These are phyloP conservation scores for Colletotrichum sansevieriae DNA, from an alignment of 2,329 filamentous ascomycete species.

Conservation along the genomic window DNA sequence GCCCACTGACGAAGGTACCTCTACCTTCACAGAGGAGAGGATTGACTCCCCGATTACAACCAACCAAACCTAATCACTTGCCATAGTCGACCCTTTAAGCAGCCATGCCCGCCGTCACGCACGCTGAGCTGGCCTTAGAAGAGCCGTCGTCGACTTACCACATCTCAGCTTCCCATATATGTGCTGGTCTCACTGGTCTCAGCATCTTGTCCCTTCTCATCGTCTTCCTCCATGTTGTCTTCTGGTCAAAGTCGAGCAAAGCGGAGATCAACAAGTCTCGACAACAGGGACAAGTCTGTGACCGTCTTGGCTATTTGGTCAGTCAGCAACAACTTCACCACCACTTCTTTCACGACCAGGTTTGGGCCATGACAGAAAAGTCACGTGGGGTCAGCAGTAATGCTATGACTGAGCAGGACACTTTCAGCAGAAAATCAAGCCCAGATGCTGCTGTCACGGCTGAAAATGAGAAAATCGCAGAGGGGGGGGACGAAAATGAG, in stretches of 20 bases:
- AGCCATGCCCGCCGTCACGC: conserved; percentile 55
- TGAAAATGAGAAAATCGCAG: conserved; percentile 14
- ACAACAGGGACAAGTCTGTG: neutral
- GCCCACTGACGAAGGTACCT: conserved; percentile 32
- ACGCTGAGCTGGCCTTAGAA: conserved; percentile 47
- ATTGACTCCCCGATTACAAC: conserved; percentile 26
- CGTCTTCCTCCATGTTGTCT: neutral
- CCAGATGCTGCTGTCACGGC: conserved; percentile 23
- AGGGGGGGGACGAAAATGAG: neutral
- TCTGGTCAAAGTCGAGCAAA: conserved; percentile 15
- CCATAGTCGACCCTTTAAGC: conserved; percentile 49
- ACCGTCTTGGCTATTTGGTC: conserved; percentile 19
- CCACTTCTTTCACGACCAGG: conserved; percentile 29
- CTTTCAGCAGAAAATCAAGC: conserved; percentile 7
- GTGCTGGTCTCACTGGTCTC: conserved; percentile 50
- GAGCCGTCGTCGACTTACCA: conserved; percentile 42
- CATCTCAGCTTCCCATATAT: conserved; percentile 44
- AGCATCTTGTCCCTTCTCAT: conserved; percentile 46
- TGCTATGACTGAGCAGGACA: conserved; percentile 35
- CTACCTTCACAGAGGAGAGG: conserved; percentile 33
- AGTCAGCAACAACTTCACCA: conserved; percentile 39
- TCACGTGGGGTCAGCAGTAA: conserved; percentile 49
- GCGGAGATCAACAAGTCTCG: neutral
- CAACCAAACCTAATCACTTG: conserved; percentile 45
- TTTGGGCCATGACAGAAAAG: conserved; percentile 45